Evolutionary conservation across 495 filamentous ascomycete genomes (phyloP).

Genomic region (Neurospora tetrasperma): DNA sequence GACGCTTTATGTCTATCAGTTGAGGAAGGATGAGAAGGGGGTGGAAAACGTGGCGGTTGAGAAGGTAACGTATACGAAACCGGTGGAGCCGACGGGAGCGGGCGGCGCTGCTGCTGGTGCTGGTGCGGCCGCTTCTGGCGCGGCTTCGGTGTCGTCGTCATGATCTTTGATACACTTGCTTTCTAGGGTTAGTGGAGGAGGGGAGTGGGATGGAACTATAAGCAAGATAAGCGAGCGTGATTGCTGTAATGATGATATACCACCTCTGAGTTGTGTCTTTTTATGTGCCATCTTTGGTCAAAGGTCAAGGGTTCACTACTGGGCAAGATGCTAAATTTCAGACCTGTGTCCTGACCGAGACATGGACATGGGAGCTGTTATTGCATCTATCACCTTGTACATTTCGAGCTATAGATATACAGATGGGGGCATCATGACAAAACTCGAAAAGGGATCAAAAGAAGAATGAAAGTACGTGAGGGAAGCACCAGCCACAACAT

Average conservation of each 20-base stretch:
- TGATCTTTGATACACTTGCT: neutral
- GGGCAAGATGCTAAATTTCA: neutral
- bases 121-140: neutral
- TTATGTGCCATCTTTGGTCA: neutral
- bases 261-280: neutral
- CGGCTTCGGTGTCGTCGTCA: neutral
- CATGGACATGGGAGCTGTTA: neutral
- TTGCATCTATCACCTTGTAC: neutral
- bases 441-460: neutral
- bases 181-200: neutral
- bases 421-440: neutral
- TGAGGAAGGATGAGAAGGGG: slow-evolving; percentile 81
- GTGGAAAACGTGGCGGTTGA: slow-evolving; percentile 90
- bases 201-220: neutral
- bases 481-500: neutral
- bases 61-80: slow-evolving; percentile 95
- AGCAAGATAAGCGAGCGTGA: neutral
- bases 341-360: neutral
- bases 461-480: neutral
- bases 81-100: slow-evolving; percentile 41
- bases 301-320: neutral
- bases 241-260: neutral
- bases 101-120: neutral
- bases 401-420: neutral
- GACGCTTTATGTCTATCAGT: slow-evolving; percentile 94